Base-by-base conservation (phyloP, 805 yeast species). In the Jamesozyma spencerorum region DNA sequence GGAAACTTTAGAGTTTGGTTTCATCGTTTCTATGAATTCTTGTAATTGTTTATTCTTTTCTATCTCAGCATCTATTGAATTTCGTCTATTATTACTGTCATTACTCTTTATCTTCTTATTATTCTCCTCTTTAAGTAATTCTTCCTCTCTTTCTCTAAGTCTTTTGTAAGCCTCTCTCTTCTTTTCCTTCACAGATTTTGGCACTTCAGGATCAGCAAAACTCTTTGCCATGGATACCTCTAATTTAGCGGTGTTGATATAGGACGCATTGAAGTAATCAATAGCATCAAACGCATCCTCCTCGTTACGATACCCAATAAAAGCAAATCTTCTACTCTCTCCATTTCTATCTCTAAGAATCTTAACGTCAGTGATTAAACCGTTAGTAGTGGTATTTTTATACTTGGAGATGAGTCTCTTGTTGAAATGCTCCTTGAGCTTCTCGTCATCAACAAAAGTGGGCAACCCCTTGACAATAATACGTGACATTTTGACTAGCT, bases 381-480 rank as follows among this genome's bases (percentile, higher is more conserved):
- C 84, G 12, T 50, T 46, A 22, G 6, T n/a, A 19, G 45, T 47
- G 36, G 50, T 48, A 43, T 36, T 51, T 18, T 46, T 41, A 42
- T 58, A 54, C 26, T 40, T 51, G 4, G 46, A 34, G 4, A 45
- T 40, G 34, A 60, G 42, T 30, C 66, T 64, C 41, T 64, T 58
- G 3, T 55, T 58, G 55, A 90, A 90, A 55, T 79, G 86, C 24
- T 72, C 74, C 46, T 70, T 70, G 41, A 90, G 64, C 47, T 80
- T 76, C 2, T 75, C 86, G 58, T 90, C 96, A 0, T 79, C 75
- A 44, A 77, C 71, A 57, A 83, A 84, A 48, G 69, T 66, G 7
- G 97, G 97, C 38, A 90, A 70, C 34, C 94, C 92, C 60, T 85
- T 90, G 5, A 90, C 94, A 51, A 90, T 90, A 39, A 90, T 73